Conservation (phyloP, 2,329 filamentous ascomycete genomes). For the Fusarium napiforme region DNA sequence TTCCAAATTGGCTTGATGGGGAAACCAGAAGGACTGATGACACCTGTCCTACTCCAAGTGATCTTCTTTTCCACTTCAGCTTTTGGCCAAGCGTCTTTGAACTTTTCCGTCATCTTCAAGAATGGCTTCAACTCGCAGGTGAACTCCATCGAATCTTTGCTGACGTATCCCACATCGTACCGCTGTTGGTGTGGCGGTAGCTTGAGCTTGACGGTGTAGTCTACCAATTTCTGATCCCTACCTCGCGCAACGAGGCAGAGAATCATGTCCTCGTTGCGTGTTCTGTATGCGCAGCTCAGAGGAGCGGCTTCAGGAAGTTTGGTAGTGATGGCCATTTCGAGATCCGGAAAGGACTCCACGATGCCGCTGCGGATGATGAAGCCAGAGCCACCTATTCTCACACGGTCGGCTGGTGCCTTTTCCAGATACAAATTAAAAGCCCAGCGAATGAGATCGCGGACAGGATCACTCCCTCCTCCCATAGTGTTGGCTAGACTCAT, state of each 20-base stretch:
- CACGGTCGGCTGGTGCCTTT: background rate
- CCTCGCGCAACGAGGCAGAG: background rate
- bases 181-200: background rate
- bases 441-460: background rate
- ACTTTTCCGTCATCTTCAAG: background rate
- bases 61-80: background rate
- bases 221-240: background rate
- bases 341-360: background rate
- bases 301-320: fast-evolving
- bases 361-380: background rate
- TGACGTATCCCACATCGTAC: fast-evolving
- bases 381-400: background rate
- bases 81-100: background rate
- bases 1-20: background rate
- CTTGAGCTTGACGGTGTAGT: background rate
- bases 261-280: background rate
- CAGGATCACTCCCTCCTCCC: background rate
- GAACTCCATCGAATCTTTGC: fast-evolving
- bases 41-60: background rate
- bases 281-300: background rate
- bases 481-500: background rate
- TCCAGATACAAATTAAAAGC: fast-evolving
- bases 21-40: fast-evolving
- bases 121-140: background rate
- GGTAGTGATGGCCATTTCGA: background rate